Evolutionary conservation across 2,329 filamentous ascomycete genomes (phyloP).

Genomic region (Passalora sequoiae): DNA sequence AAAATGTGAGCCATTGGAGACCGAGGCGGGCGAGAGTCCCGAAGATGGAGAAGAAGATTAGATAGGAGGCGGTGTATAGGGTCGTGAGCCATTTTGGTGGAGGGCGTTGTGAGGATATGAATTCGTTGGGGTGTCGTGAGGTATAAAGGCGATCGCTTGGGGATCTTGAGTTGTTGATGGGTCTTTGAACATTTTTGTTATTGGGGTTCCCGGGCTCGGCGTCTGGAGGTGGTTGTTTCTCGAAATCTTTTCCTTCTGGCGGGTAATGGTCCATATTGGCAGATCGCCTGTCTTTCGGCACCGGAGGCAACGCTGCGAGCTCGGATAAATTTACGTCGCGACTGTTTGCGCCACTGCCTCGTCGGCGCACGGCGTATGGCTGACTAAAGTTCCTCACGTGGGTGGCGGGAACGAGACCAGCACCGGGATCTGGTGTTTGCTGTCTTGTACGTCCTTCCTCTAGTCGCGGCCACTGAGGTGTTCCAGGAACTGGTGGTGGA

Average conservation of each 20-base stretch:
- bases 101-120: neutral
- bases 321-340: conserved; percentile 9
- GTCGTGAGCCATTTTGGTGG: conserved; percentile 35
- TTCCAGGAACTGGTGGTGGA: conserved; percentile 14
- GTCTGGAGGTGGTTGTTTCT: conserved; percentile 1
- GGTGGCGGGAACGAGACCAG: conserved; percentile 3
- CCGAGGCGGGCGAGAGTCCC: conserved; percentile 81
- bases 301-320: conserved; percentile 16
- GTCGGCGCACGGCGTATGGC: conserved; percentile 12
- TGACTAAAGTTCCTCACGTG: conserved; percentile 20
- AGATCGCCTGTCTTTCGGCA: conserved; percentile 18
- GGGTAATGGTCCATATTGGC: conserved; percentile 3
- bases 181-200: no score
- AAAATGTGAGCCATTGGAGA: conserved; percentile 71
- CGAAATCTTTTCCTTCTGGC: no score
- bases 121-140: conserved; percentile 16
- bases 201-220: conserved; percentile 8
- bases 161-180: no score
- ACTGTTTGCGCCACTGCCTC: conserved; percentile 11
- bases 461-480: conserved; percentile 8
- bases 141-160: conserved; percentile 9
- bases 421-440: conserved; percentile 2
- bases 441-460: conserved; percentile 15
- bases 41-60: conserved; percentile 77
- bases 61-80: conserved; percentile 67